Base-by-base conservation (phyloP, 2,329 filamentous ascomycete species). In the Colletotrichum ledebouriae region DNA sequence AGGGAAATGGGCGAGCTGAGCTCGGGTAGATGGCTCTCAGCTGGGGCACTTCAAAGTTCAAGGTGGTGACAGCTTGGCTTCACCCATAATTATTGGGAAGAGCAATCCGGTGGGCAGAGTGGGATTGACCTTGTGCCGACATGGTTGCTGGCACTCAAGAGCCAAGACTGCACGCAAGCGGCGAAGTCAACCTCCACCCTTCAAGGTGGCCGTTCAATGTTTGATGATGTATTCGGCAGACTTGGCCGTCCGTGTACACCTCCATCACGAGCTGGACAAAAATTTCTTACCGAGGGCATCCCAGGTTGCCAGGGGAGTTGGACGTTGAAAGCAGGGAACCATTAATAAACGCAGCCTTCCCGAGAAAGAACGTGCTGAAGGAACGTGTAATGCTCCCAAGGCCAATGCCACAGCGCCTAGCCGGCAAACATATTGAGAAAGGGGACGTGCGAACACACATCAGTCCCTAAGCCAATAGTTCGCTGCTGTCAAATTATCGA, bases 241-340 rank as follows among this genome's bases (percentile, higher is more conserved):
- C 46, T 64, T 64, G 53, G 60, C 65, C 65, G 55, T 65, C 65
- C 39, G 61, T 59, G 65, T 65, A 46, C 29, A 55, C 65, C 42
- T 22, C 60, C 65, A 59, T 55, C 39, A 49, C 41, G 65, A 42
- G 33, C 55, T 56, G 33, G 41, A 42, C 55, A 37, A 33, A 13
- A 11, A 34, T 42, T 42, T 42, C 6, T 22, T 22, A 44, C 17
- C 65, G 60, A 68, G 65, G 65, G 47, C n/a, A 65, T 49, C 55
- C 61, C 47, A 17, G 65, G 41, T 56, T 56, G 47, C 39, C 39
- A 59, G 10, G 29, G 20, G 11, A 15, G 47, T 53, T 52, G 44
- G 22, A 39, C 46, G 34, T 50, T 7, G 37, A 13, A 33, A 46
- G 34, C 60, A 59, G 61, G 60, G 65, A 67, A 42, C 13, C 47